A percentile compares a stretch with the other conserved stretches of the same genome.
Evolutionary conservation across 2,329 filamentous ascomycete species (phyloP).

Genomic region (Xylaria sp.): DNA sequence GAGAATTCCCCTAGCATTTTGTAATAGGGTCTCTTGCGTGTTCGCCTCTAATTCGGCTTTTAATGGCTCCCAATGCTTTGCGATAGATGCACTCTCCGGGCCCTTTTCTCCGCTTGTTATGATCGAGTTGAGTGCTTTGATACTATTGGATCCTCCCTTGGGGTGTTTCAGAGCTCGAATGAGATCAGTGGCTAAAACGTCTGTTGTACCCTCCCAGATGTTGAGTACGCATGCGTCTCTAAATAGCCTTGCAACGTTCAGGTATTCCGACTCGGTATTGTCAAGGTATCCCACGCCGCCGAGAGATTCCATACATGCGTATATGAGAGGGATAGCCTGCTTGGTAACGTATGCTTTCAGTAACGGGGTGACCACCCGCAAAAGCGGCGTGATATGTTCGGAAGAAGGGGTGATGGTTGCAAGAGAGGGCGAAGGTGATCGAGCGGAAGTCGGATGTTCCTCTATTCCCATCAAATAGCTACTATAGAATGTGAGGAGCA

Average conservation of each 20-base stretch:
- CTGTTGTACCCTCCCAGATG: constrained; percentile 57
- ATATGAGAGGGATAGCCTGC: constrained; percentile 34
- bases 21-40: constrained; percentile 54
- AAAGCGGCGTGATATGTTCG: constrained; percentile 47
- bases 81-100: constrained; percentile 30
- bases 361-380: constrained; percentile 68
- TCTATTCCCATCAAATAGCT: constrained; percentile 52
- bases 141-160: constrained; percentile 49
- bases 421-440: neutral
- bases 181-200: constrained; percentile 69
- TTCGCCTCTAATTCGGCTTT: constrained; percentile 51
- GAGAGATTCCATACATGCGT: constrained; percentile 42
- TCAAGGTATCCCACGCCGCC: constrained; percentile 50
- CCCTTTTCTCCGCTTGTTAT: constrained; percentile 47
- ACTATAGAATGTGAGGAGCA: constrained; percentile 44
- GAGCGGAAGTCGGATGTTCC: constrained; percentile 31
- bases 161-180: constrained; percentile 60
- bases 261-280: constrained; percentile 60
- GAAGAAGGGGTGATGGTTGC: constrained; percentile 28
- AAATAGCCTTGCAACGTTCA: constrained; percentile 65
- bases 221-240: constrained; percentile 56
- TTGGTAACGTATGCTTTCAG: constrained; percentile 59
- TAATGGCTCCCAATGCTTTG: constrained; percentile 54
- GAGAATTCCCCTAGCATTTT: constrained; percentile 57
- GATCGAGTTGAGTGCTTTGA: constrained; percentile 58